Evolutionary conservation across 2,329 filamentous ascomycete genomes (phyloP).

Genomic region (Myrmaecium sp.): DNA sequence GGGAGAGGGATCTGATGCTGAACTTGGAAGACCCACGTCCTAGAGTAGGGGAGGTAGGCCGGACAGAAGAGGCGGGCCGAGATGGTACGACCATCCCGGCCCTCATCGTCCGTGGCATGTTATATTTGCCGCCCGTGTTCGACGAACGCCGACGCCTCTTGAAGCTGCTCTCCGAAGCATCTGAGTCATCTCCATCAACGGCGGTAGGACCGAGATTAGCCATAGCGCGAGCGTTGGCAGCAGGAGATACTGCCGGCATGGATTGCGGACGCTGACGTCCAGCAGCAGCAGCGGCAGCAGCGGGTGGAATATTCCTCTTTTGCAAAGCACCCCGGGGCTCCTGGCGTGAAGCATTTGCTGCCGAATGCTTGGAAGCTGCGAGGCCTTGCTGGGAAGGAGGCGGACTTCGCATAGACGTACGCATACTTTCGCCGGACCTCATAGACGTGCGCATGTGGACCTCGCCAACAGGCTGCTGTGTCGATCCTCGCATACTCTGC

Average conservation of each 20-base stretch:
- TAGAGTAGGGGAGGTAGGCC: conserved; percentile 11
- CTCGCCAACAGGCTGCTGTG: conserved; percentile 2
- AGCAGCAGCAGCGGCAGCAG: conserved; percentile 5
- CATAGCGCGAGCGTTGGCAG: conserved; percentile 14
- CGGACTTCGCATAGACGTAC: conserved; percentile 11
- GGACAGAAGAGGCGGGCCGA: conserved; percentile 8
- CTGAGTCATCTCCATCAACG: conserved; percentile 23
- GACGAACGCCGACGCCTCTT: conserved; percentile 39
- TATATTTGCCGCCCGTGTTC: conserved; percentile 30
- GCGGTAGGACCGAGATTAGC: conserved; percentile 10
- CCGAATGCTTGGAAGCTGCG: conserved; percentile 18
- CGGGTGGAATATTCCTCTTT: conserved; percentile 20
- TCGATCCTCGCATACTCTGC: conserved; percentile 17
- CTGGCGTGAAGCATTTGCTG: conserved; percentile 10
- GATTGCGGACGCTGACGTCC: conserved; percentile 9
- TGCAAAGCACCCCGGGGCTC: conserved; percentile 19
- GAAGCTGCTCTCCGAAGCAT: conserved; percentile 54
- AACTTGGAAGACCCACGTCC: conserved; percentile 35
- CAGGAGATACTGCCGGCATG: conserved; percentile 8
- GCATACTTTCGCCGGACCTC: conserved; percentile 17
- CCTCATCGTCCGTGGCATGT: conserved; percentile 62
- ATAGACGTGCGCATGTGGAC: conserved; percentile 28
- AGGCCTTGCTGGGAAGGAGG: conserved; percentile 11
- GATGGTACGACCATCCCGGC: conserved; percentile 22
- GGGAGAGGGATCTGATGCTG: conserved; percentile 55